A percentile compares a stretch with the other conserved stretches of the same genome.
These are phyloP conservation scores for Coemansia reversa DNA, from an alignment of 192 early-diverging fungal genomes.

Conservation along the genomic window DNA sequence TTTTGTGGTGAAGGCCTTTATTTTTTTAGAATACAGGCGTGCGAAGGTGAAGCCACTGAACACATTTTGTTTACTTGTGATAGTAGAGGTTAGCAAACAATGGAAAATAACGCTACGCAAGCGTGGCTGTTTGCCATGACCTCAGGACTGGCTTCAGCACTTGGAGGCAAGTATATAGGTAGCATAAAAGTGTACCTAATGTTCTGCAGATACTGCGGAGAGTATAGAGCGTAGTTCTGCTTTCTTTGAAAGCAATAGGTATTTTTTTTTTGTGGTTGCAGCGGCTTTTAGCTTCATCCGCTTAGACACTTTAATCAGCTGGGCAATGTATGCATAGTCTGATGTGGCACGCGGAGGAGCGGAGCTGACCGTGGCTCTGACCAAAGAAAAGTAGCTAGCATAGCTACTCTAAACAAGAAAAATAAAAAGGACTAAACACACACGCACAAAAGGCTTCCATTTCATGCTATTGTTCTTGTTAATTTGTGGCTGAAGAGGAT, in stretches of 20 bases:
- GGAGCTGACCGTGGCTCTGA: neutral
- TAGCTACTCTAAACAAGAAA: neutral
- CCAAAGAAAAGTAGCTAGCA: neutral
- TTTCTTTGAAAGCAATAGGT: too few relatives aligned
- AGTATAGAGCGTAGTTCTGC: too few relatives aligned
- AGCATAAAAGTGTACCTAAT: neutral
- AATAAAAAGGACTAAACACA: neutral
- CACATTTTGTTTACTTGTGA: conserved; percentile 4
- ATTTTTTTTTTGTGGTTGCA: neutral
- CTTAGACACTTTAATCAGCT: too few relatives aligned
- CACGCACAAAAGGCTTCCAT: too few relatives aligned
- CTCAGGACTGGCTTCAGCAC: conserved; percentile 35
- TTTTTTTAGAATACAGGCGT: too few relatives aligned
- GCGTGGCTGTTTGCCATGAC: conserved; percentile 50
- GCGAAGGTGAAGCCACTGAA: neutral
- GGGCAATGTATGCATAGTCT: too few relatives aligned
- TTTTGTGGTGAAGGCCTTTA: too few relatives aligned
- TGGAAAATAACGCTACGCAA: conserved; percentile 23
- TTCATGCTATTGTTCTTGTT: neutral
- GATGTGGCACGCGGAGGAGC: neutral
- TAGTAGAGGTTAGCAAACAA: neutral
- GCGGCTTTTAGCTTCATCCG: too few relatives aligned
- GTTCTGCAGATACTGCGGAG: too few relatives aligned
- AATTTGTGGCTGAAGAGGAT: neutral
- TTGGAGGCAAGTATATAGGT: conserved; percentile 31